phyloP scores from a whole-genome alignment of 768 basidiomycete species.

The Multifurca ochricompacta region DNA sequence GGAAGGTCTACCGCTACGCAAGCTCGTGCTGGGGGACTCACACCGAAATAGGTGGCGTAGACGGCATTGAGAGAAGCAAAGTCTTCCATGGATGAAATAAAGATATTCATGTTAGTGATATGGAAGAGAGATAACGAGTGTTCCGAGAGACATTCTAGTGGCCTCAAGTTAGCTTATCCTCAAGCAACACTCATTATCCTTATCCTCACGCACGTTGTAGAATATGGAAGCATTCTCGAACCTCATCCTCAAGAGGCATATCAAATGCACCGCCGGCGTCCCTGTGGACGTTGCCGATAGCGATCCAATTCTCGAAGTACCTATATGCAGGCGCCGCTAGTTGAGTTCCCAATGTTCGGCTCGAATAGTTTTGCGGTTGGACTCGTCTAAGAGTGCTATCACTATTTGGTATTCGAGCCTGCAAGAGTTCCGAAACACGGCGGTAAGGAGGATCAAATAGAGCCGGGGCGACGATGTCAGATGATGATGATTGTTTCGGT shows the following conservation, averaged over 20 bases:
- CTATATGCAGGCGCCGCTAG: slow-evolving; percentile 22
- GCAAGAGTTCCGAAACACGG: slow-evolving; percentile 11
- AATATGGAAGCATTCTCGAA: slow-evolving; percentile 55
- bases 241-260: slow-evolving; percentile 60
- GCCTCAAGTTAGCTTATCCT: neutral
- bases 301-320: slow-evolving; percentile 57
- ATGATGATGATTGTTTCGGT: slow-evolving; percentile 5
- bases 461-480: slow-evolving; percentile 37
- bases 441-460: slow-evolving; percentile 42
- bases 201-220: slow-evolving; percentile 69
- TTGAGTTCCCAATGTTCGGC: slow-evolving; percentile 4
- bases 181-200: slow-evolving; percentile 11
- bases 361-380: slow-evolving; percentile 2
- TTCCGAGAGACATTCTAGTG: slow-evolving; percentile 44
- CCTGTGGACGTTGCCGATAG: slow-evolving; percentile 49
- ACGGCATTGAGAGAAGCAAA: slow-evolving; percentile 72
- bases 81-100: slow-evolving; percentile 72
- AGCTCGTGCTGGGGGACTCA: slow-evolving; percentile 90
- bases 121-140: slow-evolving; percentile 47
- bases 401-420: neutral
- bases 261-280: slow-evolving; percentile 16
- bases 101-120: slow-evolving; percentile 72
- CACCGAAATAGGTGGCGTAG: slow-evolving; percentile 79
- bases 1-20: slow-evolving; percentile 80
- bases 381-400: neutral